Base-by-base conservation (phyloP, 768 basidiomycete species). In the Russula lepida region DNA sequence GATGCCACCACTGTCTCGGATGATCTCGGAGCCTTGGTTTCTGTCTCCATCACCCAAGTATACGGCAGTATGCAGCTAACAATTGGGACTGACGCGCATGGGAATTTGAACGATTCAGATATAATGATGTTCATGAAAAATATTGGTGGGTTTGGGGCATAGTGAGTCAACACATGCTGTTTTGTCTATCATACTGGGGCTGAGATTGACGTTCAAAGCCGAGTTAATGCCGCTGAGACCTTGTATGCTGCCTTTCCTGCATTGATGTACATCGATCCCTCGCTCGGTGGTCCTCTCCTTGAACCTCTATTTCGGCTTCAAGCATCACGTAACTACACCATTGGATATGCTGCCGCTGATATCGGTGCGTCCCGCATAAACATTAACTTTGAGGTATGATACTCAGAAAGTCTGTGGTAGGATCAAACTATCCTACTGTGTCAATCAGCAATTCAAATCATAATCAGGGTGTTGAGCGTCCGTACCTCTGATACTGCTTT, bases 51-150 rank as follows among this genome's bases (percentile, higher is more conserved):
- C 52, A 71, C 82, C 41, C 83, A 86, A 68, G 76, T 79, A 25
- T 71, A 84, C 5, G 80, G 74, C 9, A 76, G 79, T 5, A 78
- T 73, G 19, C 84, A 86, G 59, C 74, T 84, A 50, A 84, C 84
- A 0, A 67, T 83, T 33, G 78, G 81, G 17, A 77, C 76, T 61
- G 77, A 73, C 28, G 66, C 68, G 32, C 70, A 76, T 63, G 79
- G 81, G 5, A 72, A 75, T 11, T 81, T 76, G 72, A 83, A 84
- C 67, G 76, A 76, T 0, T 73, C 64, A 17, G 82, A 84, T 68
- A 68, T 80, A 6, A 70, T 83, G 32, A 74, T 81, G 9, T 83
- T 85, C 69, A 75, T 84, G 74, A 84, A 61, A 43, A 64, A 65
- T 39, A 64, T 63, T 2, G 62, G 64, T 23, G 64, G 60, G 7